A percentile compares a stretch with the other conserved stretches of the same genome.
These are phyloP conservation scores for Saccharomycopsis capsularis DNA, from an alignment of 805 yeast genomes.

Conservation along the genomic window DNA sequence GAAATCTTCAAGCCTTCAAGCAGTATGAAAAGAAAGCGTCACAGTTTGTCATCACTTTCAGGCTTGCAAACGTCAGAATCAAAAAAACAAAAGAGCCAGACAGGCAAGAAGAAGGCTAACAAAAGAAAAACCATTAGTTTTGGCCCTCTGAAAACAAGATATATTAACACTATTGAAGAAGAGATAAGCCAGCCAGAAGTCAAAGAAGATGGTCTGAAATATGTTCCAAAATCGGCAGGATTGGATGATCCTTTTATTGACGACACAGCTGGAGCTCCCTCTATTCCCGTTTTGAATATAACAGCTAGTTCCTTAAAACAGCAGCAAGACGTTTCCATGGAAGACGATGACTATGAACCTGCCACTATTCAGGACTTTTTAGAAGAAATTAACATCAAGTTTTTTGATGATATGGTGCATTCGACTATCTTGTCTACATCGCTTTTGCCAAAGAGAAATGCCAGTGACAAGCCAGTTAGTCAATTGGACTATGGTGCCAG, in stretches of 20 bases:
- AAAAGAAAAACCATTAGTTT: conserved; percentile 9
- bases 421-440: conserved; percentile 16
- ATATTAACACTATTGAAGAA: conserved; percentile 3
- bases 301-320: conserved; percentile 11
- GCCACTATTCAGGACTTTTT: conserved; percentile 36
- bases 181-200: background rate
- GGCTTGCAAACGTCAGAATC: too few relatives aligned
- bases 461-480: conserved; percentile 18
- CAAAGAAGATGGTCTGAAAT: too few relatives aligned
- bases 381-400: conserved; percentile 35
- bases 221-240: background rate
- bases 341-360: conserved; percentile 26
- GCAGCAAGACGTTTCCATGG: conserved; percentile 8
- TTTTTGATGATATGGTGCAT: conserved; percentile 37
- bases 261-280: background rate
- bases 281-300: too few relatives aligned
- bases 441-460: conserved; percentile 15
- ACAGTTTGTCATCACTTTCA: conserved; percentile 7
- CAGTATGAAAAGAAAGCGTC: background rate
- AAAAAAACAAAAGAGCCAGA: background rate
- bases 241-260: conserved; percentile 2
- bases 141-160: background rate
- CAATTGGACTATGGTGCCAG: conserved; percentile 21
- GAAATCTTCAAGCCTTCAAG: conserved; percentile 1
- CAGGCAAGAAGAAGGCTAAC: background rate